Conservation (phyloP, 2,329 filamentous ascomycete species). For the Boeremia lycopersici region DNA sequence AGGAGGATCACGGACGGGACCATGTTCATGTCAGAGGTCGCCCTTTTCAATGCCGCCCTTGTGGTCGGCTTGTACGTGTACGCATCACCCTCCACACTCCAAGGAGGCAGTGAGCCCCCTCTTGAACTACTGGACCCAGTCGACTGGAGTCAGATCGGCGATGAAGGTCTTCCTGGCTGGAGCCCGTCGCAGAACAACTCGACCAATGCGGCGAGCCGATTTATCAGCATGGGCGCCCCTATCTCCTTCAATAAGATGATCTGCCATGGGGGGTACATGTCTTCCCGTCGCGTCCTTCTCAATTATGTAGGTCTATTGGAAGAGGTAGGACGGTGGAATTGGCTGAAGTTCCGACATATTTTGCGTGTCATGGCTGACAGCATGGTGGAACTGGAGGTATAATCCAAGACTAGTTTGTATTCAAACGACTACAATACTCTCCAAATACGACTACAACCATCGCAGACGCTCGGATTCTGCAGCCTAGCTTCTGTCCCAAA, state of each 20-base stretch:
- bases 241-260: neutral
- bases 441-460: too few species aligned
- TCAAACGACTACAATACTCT: neutral
- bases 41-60: neutral
- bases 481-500: neutral
- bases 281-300: neutral
- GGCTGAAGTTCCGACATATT: neutral
- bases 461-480: neutral
- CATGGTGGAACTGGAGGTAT: neutral
- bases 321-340: neutral
- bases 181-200: neutral
- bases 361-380: neutral
- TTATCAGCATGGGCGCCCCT: neutral
- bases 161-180: neutral
- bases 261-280: neutral
- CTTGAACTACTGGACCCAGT: neutral
- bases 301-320: neutral
- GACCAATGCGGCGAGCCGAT: neutral
- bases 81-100: neutral
- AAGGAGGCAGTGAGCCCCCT: neutral
- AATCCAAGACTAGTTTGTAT: neutral
- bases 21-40: neutral
- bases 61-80: conserved; percentile 1
- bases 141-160: neutral
- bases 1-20: neutral